Conservation (phyloP, 116 monocot species). For the Trichopus zeylanicus region DNA sequence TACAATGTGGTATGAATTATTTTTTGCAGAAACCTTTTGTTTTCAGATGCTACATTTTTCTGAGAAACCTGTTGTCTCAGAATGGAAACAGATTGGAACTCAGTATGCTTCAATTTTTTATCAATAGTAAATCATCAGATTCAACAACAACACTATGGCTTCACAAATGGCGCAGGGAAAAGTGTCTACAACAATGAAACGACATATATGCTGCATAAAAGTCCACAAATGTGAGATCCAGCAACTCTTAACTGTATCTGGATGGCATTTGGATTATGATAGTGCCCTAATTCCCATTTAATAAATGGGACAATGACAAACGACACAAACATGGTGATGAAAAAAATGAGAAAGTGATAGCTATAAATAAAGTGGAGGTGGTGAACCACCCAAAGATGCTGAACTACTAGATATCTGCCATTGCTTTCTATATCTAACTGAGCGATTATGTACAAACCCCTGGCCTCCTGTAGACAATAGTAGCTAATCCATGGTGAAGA, state of each 20-base stretch:
- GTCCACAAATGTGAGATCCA: background rate
- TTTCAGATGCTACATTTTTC: no score
- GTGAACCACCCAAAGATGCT: background rate
- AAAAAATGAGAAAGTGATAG: background rate
- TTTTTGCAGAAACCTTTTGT: no score
- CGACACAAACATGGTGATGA: background rate
- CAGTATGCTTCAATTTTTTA: no score
- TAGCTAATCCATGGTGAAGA: conserved; percentile 19
- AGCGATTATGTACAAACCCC: no score
- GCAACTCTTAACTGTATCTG: background rate
- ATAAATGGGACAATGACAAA: background rate
- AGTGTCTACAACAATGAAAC: background rate
- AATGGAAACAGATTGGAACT: no score
- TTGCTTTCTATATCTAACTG: background rate
- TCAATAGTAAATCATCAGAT: no score
- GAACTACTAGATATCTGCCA: background rate
- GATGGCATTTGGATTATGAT: no score
- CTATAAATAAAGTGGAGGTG: background rate
- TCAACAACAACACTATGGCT: no score
- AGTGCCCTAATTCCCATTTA: background rate
- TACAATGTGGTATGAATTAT: no score
- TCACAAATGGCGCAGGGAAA: no score
- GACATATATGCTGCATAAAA: background rate
- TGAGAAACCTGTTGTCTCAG: no score
- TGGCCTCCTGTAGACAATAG: background rate